Conservation (phyloP, 495 filamentous ascomycete genomes). For the Mytilinidion resinicola region DNA sequence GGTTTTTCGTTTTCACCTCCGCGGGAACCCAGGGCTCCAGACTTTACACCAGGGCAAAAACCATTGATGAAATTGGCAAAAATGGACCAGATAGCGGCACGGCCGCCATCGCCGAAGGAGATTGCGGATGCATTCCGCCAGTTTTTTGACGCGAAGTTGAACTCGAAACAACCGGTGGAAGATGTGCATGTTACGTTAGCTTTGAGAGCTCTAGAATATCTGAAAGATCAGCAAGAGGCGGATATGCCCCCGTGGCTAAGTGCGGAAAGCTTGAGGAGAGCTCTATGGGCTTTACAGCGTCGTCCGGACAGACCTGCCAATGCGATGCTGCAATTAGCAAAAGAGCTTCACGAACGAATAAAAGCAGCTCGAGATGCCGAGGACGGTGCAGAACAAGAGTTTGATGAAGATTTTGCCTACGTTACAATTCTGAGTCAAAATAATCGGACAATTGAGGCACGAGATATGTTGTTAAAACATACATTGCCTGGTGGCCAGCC, state of each 20-base stretch:
- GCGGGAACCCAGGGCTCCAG: slow-evolving; percentile 46
- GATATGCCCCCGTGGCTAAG: slow-evolving; percentile 25
- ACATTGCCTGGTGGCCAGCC: not conserved
- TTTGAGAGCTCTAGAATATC: slow-evolving; percentile 51
- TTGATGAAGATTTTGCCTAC: not conserved
- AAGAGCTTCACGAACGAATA: slow-evolving; percentile 50
- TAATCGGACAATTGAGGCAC: not conserved
- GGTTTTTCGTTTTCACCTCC: slow-evolving; percentile 52
- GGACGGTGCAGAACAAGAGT: not conserved
- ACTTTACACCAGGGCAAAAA: slow-evolving; percentile 56
- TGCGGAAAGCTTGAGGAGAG: slow-evolving; percentile 36
- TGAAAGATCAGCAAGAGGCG: slow-evolving; percentile 44
- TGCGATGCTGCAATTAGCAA: slow-evolving; percentile 50
- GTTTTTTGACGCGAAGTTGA: slow-evolving; percentile 45
- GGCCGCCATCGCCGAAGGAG: slow-evolving; percentile 54
- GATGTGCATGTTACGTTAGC: slow-evolving; percentile 27
- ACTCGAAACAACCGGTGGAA: not conserved
- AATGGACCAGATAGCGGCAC: slow-evolving; percentile 41
- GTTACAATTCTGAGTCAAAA: not conserved
- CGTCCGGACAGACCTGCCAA: slow-evolving; percentile 39
- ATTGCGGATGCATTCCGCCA: slow-evolving; percentile 56
- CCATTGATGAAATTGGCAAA: slow-evolving; percentile 47
- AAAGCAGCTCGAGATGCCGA: slow-evolving; percentile 30
- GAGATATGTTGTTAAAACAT: not conserved
- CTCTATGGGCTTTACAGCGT: slow-evolving; percentile 35